Percentiles rank a stretch among this genome's conserved stretches.
Conservation (phyloP, 306 rosid species). For the Fragaria iinumae region DNA sequence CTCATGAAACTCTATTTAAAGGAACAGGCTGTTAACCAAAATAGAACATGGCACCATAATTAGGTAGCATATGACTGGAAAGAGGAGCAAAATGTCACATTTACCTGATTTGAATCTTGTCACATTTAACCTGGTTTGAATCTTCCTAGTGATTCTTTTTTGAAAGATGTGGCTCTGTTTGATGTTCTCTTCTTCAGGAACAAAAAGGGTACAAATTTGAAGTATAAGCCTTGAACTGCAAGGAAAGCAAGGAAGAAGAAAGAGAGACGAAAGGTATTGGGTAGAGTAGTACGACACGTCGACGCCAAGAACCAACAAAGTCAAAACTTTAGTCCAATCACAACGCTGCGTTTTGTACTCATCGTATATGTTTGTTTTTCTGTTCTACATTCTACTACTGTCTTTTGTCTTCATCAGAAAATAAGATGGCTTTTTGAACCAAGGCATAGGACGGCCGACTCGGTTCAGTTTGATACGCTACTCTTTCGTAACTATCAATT, state of each 20-base stretch:
- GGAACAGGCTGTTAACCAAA: neutral
- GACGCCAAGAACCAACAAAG: constrained; percentile 7
- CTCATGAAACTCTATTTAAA: neutral
- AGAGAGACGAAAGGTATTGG: constrained; percentile 44
- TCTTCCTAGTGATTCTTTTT: neutral
- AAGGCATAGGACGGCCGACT: neutral
- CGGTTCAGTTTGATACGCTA: neutral
- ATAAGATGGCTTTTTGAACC: neutral
- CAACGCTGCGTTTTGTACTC: neutral
- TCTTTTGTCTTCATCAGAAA: neutral
- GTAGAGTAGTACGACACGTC: constrained; percentile 47
- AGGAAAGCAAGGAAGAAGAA: constrained; percentile 17
- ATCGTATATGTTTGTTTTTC: neutral
- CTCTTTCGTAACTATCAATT: neutral
- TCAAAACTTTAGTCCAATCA: neutral
- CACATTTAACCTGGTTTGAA: neutral
- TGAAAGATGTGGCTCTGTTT: neutral
- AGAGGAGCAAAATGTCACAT: neutral
- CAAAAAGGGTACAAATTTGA: neutral
- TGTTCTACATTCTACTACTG: neutral
- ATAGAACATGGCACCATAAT: neutral
- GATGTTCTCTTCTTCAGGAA: neutral
- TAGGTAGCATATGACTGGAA: neutral
- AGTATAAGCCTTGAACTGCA: neutral
- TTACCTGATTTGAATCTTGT: neutral